Evolutionary conservation across 495 filamentous ascomycete species (phyloP), one percentile per base, ranked within the genome.

Genomic region (Arthonia radiata): DNA sequence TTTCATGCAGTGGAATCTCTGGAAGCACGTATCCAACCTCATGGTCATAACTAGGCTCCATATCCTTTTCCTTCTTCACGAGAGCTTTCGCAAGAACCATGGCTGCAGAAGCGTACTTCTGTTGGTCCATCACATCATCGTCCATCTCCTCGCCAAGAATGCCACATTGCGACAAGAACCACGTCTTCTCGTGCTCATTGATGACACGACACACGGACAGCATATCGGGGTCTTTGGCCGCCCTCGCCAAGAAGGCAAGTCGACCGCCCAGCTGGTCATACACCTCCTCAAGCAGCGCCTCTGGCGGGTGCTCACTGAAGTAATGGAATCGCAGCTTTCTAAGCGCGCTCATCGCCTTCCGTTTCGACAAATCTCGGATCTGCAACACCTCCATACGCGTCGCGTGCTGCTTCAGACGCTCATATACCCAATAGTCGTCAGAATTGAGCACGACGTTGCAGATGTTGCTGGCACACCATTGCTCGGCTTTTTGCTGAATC

Each of bases 51-150:
- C 40, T 65, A 15, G 39, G 48, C 13, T 61, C 60, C 49, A 71
- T 72, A 8, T 71, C 56, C n/a, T 64, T 46, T 41, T 81, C 76
- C 32, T 60, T 58, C 23, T 89, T 71, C 9, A 93, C 81, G 13
- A 97, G 65, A 6, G 79, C 76, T 33, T 75, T 72, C 26, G 89
- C 86, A 2, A 97, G 60, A 10, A 94, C 77, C 66, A 94, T 86
- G 6, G 11, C 6, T 7, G 7, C 19, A 22, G 11, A 22, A 22
- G 83, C 72, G 50, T 73, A 86, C 43, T 97, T 97, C 37, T 94
- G 86, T 49, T 93, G 72, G 41, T 94, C 80, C 86, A 97, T 94
- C 21, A 93, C 86, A 48, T 97, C 86, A 51, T 97, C 86, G 37
- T 97, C 86, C 82, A 93, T 93, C 34, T 78, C 76, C 23, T 45